phyloP scores from a whole-genome alignment of 2,329 filamentous ascomycete species.

The Penicillium rolfsii region DNA sequence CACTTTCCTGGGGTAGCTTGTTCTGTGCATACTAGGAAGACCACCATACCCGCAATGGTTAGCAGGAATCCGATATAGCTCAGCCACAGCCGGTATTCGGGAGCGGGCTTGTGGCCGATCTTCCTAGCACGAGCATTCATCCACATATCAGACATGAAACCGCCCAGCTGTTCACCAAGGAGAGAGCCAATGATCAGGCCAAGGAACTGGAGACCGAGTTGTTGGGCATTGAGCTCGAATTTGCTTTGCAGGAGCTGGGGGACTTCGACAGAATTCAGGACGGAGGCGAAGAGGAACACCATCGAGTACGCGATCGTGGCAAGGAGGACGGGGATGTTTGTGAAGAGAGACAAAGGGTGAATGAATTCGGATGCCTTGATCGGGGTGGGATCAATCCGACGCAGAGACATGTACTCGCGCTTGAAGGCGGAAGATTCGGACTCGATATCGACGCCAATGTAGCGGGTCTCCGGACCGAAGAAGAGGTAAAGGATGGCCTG shows the following conservation, averaged over 20 bases:
- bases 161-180: constrained; percentile 63
- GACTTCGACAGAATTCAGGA: constrained; percentile 62
- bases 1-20: constrained; percentile 50
- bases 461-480: constrained; percentile 59
- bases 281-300: constrained; percentile 59
- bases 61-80: constrained; percentile 58
- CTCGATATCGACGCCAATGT: constrained; percentile 38
- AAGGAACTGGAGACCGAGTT: constrained; percentile 63
- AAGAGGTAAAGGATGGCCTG: constrained; percentile 61
- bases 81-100: constrained; percentile 62
- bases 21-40: constrained; percentile 60
- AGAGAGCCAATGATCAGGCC: constrained; percentile 61
- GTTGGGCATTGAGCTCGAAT: constrained; percentile 61
- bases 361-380: constrained; percentile 55
- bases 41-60: constrained; percentile 56
- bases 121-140: constrained; percentile 50
- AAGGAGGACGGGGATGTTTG: constrained; percentile 54
- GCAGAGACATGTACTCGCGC: constrained; percentile 48
- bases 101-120: constrained; percentile 45
- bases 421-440: constrained; percentile 41
- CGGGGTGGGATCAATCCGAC: constrained; percentile 57
- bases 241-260: constrained; percentile 60
- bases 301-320: constrained; percentile 59
- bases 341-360: constrained; percentile 53
- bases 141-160: constrained; percentile 58